These are phyloP conservation scores for Botrytis pseudocinerea DNA, from an alignment of 2,329 filamentous ascomycete species.

Conservation along the genomic window DNA sequence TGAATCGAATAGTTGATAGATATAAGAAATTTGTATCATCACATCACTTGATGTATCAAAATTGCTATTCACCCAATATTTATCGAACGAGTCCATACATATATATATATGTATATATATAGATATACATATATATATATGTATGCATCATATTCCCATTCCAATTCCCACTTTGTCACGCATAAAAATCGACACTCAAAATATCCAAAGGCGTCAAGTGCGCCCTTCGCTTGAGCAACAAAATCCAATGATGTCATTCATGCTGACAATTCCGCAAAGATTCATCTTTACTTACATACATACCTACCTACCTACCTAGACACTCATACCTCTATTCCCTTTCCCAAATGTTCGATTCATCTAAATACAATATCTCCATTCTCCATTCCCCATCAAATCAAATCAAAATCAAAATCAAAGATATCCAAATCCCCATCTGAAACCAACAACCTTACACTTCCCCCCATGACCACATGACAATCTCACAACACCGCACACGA, in stretches of 20 bases:
- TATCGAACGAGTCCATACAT: not conserved
- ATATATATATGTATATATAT: too few relatives aligned
- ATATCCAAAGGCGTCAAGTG: not conserved
- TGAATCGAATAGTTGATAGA: not conserved
- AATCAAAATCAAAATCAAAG: not conserved
- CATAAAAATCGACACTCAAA: not conserved
- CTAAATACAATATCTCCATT: not conserved
- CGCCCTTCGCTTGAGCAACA: not conserved
- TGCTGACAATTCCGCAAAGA: not conserved
- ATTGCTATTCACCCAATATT: not conserved
- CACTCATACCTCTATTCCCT: not conserved
- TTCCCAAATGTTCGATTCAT: not conserved
- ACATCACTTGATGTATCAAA: not conserved
- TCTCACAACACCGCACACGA: not conserved
- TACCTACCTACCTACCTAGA: not conserved
- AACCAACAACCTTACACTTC: accelerated
- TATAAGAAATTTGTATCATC: not conserved
- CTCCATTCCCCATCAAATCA: not conserved
- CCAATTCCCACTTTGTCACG: not conserved
- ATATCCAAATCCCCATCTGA: not conserved
- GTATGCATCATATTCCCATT: not conserved
- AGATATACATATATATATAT: too few relatives aligned
- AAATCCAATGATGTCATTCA: not conserved
- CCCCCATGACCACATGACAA: not conserved
- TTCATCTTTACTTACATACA: not conserved